phyloP scores from a whole-genome alignment of 768 basidiomycete genomes.

The Dioszegia aurantiaca region DNA sequence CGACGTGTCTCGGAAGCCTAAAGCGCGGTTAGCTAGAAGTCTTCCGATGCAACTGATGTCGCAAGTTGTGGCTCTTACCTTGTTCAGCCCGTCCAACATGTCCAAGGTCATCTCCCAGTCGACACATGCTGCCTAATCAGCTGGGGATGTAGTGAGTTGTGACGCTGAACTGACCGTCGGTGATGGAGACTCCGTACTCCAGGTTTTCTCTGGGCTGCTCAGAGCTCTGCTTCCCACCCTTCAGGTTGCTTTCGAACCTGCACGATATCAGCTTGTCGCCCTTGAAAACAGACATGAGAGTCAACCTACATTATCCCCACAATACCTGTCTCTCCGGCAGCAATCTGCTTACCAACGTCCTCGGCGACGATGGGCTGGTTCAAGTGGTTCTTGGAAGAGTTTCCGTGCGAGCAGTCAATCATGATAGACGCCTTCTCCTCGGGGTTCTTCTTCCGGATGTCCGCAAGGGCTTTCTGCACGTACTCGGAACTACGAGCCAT shows the following conservation, averaged over 20 bases:
- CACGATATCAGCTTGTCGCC: background rate
- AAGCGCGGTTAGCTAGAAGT: constrained; percentile 1
- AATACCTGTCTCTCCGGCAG: constrained; percentile 40
- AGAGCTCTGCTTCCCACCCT: constrained; percentile 51
- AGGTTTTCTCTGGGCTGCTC: constrained; percentile 41
- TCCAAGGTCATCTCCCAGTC: constrained; percentile 72
- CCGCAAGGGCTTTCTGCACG: constrained; percentile 41
- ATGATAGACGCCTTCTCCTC: constrained; percentile 58
- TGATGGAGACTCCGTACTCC: constrained; percentile 55
- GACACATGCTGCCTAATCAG: constrained; percentile 62
- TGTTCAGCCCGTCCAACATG: constrained; percentile 47
- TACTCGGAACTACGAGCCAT: constrained; percentile 33
- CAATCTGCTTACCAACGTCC: constrained; percentile 66
- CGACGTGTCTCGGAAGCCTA: constrained; percentile 37
- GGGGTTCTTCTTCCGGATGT: constrained; percentile 41
- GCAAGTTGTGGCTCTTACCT: constrained; percentile 21
- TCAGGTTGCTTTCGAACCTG: constrained; percentile 90
- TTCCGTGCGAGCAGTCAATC: constrained; percentile 97
- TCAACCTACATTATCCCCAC: constrained; percentile 39
- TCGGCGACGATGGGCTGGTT: constrained; percentile 86
- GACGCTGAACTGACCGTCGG: constrained; percentile 36
- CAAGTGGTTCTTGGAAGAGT: constrained; percentile 84
- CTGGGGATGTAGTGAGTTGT: background rate
- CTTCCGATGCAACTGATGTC: too few relatives aligned
- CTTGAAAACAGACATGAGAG: background rate